These are phyloP conservation scores for Acidiella bohemica DNA, from an alignment of 495 filamentous ascomycete species.

Conservation along the genomic window DNA sequence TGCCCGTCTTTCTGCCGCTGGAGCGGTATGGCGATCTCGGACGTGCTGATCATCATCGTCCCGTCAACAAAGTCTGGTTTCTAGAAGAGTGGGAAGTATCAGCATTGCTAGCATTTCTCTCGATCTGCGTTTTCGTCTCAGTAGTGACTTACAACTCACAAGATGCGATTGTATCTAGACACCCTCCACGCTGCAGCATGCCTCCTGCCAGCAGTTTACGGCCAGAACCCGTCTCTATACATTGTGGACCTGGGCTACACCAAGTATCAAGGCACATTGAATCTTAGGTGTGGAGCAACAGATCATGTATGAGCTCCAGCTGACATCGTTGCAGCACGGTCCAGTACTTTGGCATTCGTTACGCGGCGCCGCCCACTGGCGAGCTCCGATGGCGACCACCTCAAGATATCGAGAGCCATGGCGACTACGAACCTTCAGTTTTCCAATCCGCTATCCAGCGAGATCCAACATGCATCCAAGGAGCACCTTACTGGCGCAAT, in stretches of 20 bases:
- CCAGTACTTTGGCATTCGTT: constrained; percentile 19
- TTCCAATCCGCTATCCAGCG: constrained; percentile 10
- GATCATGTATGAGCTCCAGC: background rate
- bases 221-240: constrained; percentile 6
- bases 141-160: too few relatives aligned
- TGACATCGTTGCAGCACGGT: constrained; percentile 5
- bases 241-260: constrained; percentile 20
- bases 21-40: too few relatives aligned
- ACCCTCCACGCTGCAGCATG: too few relatives aligned
- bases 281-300: constrained; percentile 4
- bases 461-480: constrained; percentile 20
- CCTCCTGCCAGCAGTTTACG: too few relatives aligned
- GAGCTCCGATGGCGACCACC: constrained; percentile 19
- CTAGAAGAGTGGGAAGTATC: too few relatives aligned
- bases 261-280: constrained; percentile 14
- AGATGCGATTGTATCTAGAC: too few relatives aligned
- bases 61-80: too few relatives aligned
- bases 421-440: constrained; percentile 1
- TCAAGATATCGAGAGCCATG: constrained; percentile 14
- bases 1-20: too few relatives aligned
- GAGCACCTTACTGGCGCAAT: constrained; percentile 15
- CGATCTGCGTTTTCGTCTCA: too few relatives aligned
- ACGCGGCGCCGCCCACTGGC: constrained; percentile 17
- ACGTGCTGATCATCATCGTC: too few relatives aligned
- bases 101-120: too few relatives aligned